These are phyloP conservation scores for Ormosia emarginata DNA, from an alignment of 306 rosid genomes.

Conservation along the genomic window DNA sequence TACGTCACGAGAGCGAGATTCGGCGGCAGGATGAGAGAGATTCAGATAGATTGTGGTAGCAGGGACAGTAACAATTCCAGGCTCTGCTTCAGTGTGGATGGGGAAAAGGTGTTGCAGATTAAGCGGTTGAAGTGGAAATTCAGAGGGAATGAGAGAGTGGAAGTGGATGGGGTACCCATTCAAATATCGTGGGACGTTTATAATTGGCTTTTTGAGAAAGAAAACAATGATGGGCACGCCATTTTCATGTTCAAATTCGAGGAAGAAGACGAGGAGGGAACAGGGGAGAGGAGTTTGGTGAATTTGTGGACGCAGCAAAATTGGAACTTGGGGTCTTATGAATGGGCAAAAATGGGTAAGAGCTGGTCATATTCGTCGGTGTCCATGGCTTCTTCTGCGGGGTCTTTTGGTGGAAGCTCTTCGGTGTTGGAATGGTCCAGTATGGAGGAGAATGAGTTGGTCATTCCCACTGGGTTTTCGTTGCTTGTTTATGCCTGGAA, in stretches of 20 bases:
- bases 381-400: constrained; percentile 68
- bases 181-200: constrained; percentile 94
- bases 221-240: constrained; percentile 52
- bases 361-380: constrained; percentile 74
- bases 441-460: constrained; percentile 75
- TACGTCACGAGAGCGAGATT: constrained; percentile 60
- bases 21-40: constrained; percentile 59
- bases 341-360: constrained; percentile 61
- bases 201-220: constrained; percentile 70
- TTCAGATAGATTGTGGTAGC: constrained; percentile 60
- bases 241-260: constrained; percentile 90
- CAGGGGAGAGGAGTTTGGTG: constrained; percentile 26
- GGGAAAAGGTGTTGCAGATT: constrained; percentile 22
- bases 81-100: constrained; percentile 38
- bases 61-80: neutral
- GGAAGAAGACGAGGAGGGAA: constrained; percentile 33
- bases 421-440: constrained; percentile 86
- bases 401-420: constrained; percentile 73
- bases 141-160: constrained; percentile 70
- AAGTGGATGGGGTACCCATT: constrained; percentile 58
- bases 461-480: constrained; percentile 68
- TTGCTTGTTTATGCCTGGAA: constrained; percentile 84
- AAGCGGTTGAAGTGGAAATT: constrained; percentile 62
- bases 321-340: constrained; percentile 52
- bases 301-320: constrained; percentile 44